Evolutionary conservation across 768 basidiomycete genomes (phyloP).

Genomic region (Sutorius australiensis): DNA sequence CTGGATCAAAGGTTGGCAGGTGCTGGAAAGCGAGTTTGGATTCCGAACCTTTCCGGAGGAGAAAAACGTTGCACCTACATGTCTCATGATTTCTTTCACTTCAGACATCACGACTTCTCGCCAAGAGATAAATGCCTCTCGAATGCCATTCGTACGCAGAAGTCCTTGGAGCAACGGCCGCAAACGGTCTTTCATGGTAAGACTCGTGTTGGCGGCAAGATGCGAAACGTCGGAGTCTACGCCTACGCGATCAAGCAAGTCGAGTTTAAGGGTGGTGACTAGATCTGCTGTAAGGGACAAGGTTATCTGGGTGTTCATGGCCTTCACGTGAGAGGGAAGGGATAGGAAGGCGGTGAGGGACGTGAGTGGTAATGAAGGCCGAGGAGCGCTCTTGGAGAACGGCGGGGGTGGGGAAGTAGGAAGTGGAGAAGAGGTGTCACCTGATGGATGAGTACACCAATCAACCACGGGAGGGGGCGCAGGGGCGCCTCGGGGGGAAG

Average conservation of each 20-base stretch:
- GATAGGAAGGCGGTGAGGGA: slow-evolving; percentile 69
- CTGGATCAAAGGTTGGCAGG: slow-evolving; percentile 55
- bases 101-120: slow-evolving; percentile 63
- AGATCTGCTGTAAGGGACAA: slow-evolving; percentile 74
- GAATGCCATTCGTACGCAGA: slow-evolving; percentile 64
- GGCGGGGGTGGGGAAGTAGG: slow-evolving; percentile 38
- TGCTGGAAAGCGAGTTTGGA: slow-evolving; percentile 36
- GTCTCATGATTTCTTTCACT: slow-evolving; percentile 52
- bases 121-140: slow-evolving; percentile 67
- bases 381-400: slow-evolving; percentile 27
- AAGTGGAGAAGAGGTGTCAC: slow-evolving; percentile 28
- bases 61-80: slow-evolving; percentile 42
- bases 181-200: slow-evolving; percentile 58
- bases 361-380: slow-evolving; percentile 53
- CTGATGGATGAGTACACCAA: slow-evolving; percentile 10
- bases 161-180: slow-evolving; percentile 77
- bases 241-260: slow-evolving; percentile 55
- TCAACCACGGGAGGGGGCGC: slow-evolving; percentile 1
- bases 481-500: slow-evolving; percentile 4
- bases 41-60: not conserved
- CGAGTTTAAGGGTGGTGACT: slow-evolving; percentile 62
- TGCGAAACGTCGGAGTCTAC: slow-evolving; percentile 14
- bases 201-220: slow-evolving; percentile 28
- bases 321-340: slow-evolving; percentile 69
- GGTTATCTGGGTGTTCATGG: slow-evolving; percentile 71